These are phyloP conservation scores for Amaranthus tricolor DNA, from an alignment of 179 eudicot genomes.

Conservation along the genomic window DNA sequence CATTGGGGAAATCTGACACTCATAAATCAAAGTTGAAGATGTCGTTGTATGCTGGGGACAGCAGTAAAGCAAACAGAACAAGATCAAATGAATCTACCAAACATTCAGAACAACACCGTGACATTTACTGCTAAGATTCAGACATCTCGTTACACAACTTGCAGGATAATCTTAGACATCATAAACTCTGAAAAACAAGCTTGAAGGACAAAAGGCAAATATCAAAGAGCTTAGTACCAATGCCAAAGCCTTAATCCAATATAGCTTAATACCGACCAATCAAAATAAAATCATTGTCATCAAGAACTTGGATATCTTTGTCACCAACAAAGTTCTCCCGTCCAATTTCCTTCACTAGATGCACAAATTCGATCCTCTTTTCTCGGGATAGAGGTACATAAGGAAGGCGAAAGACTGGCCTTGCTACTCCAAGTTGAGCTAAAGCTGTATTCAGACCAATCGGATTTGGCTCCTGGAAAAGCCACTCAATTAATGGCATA, in stretches of 20 bases:
- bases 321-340: constrained; percentile 72
- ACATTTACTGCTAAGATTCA: neutral
- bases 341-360: constrained; percentile 66
- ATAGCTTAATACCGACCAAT: constrained; percentile 49
- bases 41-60: neutral
- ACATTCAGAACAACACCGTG: neutral
- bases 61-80: neutral
- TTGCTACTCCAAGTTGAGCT: constrained; percentile 83
- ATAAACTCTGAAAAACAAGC: neutral
- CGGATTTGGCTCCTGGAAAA: constrained; percentile 83
- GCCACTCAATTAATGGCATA: constrained; percentile 73
- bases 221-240: neutral
- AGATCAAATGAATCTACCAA: neutral
- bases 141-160: constrained; percentile 4
- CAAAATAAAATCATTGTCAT: constrained; percentile 63
- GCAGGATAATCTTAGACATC: neutral
- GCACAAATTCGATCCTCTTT: constrained; percentile 74
- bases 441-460: constrained; percentile 78
- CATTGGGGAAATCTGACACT: neutral
- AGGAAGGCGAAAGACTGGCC: constrained; percentile 82
- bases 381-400: constrained; percentile 72
- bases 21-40: neutral
- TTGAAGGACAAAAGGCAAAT: neutral
- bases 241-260: neutral
- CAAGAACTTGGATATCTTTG: constrained; percentile 56